Conservation (phyloP, 2,329 filamentous ascomycete species). For the Botryotinia convoluta region DNA sequence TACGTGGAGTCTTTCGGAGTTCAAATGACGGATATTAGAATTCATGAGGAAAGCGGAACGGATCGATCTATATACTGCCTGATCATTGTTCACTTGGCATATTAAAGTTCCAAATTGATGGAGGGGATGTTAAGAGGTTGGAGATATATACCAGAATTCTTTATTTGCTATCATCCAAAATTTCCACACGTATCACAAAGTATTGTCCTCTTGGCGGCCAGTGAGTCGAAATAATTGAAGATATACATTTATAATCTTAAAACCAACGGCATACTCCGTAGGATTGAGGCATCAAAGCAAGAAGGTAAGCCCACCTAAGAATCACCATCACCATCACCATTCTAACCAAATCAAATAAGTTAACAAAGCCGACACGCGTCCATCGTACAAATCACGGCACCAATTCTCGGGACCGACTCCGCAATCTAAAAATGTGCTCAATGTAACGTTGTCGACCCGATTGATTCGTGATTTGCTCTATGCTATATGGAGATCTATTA, state of each 20-base stretch:
- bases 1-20: background rate
- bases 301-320: background rate
- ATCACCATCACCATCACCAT: background rate
- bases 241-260: background rate
- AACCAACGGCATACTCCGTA: background rate
- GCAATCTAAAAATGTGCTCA: background rate
- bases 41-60: background rate
- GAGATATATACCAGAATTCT: background rate
- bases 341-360: background rate
- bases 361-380: background rate
- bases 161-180: background rate
- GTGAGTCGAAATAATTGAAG: background rate
- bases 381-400: background rate
- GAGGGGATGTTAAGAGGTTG: background rate
- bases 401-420: background rate
- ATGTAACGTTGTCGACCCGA: conserved; percentile 1
- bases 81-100: background rate
- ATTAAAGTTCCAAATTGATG: background rate
- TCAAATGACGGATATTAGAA: background rate
- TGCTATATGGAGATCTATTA: background rate
- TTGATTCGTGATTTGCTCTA: background rate
- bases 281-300: background rate
- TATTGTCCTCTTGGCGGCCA: background rate
- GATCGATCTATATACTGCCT: background rate
- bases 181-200: background rate